A percentile compares a stretch with the other conserved stretches of the same genome.
Evolutionary conservation across 306 rosid genomes (phyloP).

Genomic region (Corylus heterophylla): DNA sequence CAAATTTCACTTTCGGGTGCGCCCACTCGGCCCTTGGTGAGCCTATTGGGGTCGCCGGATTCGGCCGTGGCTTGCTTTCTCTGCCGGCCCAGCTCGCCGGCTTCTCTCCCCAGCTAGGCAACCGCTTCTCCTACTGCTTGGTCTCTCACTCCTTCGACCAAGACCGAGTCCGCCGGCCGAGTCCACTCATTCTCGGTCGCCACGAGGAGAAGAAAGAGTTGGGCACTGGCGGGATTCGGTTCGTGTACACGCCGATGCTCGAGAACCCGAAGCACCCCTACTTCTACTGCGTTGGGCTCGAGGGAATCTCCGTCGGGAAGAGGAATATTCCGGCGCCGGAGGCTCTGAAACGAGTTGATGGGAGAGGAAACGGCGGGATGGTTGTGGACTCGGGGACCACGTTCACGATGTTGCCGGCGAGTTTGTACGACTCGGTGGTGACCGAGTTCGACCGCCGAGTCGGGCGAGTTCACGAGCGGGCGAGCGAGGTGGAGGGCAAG

Average conservation of each 20-base stretch:
- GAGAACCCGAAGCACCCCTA: constrained; percentile 82
- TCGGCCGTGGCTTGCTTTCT: constrained; percentile 77
- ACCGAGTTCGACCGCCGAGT: constrained; percentile 67
- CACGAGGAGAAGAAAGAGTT: constrained; percentile 31
- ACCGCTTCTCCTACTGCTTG: constrained; percentile 81
- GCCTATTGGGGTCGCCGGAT: constrained; percentile 92
- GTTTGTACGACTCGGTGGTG: constrained; percentile 62
- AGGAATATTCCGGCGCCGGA: constrained; percentile 58
- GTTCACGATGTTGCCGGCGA: constrained; percentile 80
- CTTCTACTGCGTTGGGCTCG: constrained; percentile 72
- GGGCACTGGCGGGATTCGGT: constrained; percentile 26
- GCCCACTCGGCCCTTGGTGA: constrained; percentile 87
- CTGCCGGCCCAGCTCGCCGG: constrained; percentile 73
- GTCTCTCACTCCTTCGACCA: constrained; percentile 79
- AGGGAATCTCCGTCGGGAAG: constrained; percentile 67
- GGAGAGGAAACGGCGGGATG: constrained; percentile 65
- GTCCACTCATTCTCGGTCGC: constrained; percentile 85
- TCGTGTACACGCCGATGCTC: constrained; percentile 73
- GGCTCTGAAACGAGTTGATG: constrained; percentile 49
- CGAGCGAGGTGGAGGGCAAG: constrained; percentile 55
- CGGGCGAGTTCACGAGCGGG: constrained; percentile 56
- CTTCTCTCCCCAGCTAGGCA: constrained; percentile 67
- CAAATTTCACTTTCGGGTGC: constrained; percentile 84
- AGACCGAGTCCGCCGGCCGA: constrained; percentile 60
- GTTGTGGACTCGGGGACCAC: constrained; percentile 97